These are phyloP conservation scores for Podospora fimiseda DNA, from an alignment of 495 filamentous ascomycete genomes.

Conservation along the genomic window DNA sequence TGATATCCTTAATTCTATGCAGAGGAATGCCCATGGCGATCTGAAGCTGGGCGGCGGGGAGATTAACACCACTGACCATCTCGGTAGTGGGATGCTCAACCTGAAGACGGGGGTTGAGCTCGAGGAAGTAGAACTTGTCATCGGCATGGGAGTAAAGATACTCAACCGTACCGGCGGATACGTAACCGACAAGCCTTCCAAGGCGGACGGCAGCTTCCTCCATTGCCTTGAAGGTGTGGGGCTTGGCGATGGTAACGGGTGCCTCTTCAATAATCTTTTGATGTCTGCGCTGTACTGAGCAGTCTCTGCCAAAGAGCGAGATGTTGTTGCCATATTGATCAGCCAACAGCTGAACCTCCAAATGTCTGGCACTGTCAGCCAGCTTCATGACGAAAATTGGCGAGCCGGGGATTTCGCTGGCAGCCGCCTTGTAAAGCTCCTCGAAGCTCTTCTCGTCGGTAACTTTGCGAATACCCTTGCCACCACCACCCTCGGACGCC, in stretches of 20 bases:
- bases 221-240: slow-evolving; percentile 86
- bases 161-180: slow-evolving; percentile 97
- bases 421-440: slow-evolving; percentile 84
- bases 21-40: slow-evolving; percentile 98
- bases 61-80: slow-evolving; percentile 97
- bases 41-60: slow-evolving; percentile 95
- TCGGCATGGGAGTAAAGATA: slow-evolving; percentile 98
- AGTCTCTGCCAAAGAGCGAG: slow-evolving; percentile 96
- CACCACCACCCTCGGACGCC: slow-evolving; percentile 98
- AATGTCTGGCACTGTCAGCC: slow-evolving; percentile 88
- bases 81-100: slow-evolving; percentile 85
- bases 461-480: slow-evolving; percentile 98
- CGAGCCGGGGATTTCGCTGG: slow-evolving; percentile 96
- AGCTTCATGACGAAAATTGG: slow-evolving; percentile 99
- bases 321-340: slow-evolving; percentile 99
- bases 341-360: slow-evolving; percentile 94
- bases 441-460: slow-evolving; percentile 78
- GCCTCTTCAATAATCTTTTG: slow-evolving; percentile 99
- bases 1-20: slow-evolving; percentile 91
- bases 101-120: slow-evolving; percentile 5
- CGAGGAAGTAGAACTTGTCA: slow-evolving; percentile 91
- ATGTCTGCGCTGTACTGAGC: slow-evolving; percentile 95
- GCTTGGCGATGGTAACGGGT: slow-evolving; percentile 90
- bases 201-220: slow-evolving; percentile 93
- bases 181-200: slow-evolving; percentile 91